A percentile compares a stretch with the other conserved stretches of the same genome.
These are phyloP conservation scores for Rubus parviflorus DNA, from an alignment of 306 rosid genomes.

Conservation along the genomic window DNA sequence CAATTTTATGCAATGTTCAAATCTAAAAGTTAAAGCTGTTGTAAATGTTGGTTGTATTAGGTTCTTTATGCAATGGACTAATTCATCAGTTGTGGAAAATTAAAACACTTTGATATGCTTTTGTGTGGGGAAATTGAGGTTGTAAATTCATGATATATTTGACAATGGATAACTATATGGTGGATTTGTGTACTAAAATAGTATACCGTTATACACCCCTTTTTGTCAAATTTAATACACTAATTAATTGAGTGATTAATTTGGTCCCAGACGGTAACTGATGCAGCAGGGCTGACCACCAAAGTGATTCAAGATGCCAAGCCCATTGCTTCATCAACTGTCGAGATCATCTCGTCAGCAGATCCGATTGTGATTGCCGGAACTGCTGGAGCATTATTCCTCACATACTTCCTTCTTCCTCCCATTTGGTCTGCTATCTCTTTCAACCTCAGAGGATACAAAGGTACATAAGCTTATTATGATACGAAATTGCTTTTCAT, in stretches of 20 bases:
- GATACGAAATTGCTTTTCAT: slow-evolving; percentile 13
- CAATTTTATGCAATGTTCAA: not conserved
- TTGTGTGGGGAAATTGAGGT: not conserved
- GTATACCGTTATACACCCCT: too few relatives aligned
- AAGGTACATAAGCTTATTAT: slow-evolving; percentile 52
- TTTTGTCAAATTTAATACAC: not conserved
- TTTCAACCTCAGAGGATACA: slow-evolving; percentile 73
- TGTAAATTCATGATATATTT: not conserved
- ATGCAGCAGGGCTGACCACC: slow-evolving; percentile 77
- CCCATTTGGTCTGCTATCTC: slow-evolving; percentile 79
- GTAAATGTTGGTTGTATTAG: not conserved
- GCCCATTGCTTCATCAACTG: slow-evolving; percentile 80
- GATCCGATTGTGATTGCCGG: slow-evolving; percentile 76
- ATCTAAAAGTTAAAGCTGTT: not conserved
- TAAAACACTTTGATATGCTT: too few relatives aligned
- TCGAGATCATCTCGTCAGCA: slow-evolving; percentile 65
- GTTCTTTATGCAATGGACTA: not conserved
- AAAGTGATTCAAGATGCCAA: slow-evolving; percentile 80
- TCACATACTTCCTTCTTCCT: slow-evolving; percentile 76
- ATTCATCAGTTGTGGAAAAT: not conserved
- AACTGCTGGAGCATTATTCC: slow-evolving; percentile 68
- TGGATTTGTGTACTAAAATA: not conserved
- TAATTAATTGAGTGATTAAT: slow-evolving; percentile 8
- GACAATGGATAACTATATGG: not conserved
- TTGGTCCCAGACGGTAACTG: slow-evolving; percentile 71